phyloP scores from a whole-genome alignment of 2,329 filamentous ascomycete species.

The Penicillium psychrosexuale region DNA sequence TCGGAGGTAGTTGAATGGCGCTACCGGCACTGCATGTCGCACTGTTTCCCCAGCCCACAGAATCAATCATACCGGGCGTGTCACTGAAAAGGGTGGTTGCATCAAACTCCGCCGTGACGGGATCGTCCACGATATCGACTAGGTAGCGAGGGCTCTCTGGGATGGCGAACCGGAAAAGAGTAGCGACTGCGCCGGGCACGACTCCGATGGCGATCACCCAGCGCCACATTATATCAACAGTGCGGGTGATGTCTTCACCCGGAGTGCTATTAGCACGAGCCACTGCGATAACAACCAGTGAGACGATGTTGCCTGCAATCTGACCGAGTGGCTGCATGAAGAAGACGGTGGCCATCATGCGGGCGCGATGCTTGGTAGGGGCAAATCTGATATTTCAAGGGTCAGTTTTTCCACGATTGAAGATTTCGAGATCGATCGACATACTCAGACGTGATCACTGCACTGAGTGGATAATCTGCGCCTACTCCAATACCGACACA shows the following conservation, averaged over 20 bases:
- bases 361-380: conserved; percentile 60
- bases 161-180: conserved; percentile 64
- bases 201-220: conserved; percentile 65
- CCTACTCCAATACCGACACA: conserved; percentile 57
- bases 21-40: conserved; percentile 8
- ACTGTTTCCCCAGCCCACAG: conserved; percentile 30
- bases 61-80: conserved; percentile 17
- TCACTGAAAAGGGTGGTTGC: conserved; percentile 58
- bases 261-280: conserved; percentile 23
- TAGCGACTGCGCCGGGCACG: conserved; percentile 61
- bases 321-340: conserved; percentile 68
- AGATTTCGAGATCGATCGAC: conserved; percentile 14
- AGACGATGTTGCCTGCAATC: conserved; percentile 61
- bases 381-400: conserved; percentile 38
- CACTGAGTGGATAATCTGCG: conserved; percentile 66
- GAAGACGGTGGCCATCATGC: conserved; percentile 66
- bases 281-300: conserved; percentile 46
- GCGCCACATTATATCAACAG: conserved; percentile 63
- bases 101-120: conserved; percentile 57
- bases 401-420: conserved; percentile 3
- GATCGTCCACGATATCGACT: conserved; percentile 62
- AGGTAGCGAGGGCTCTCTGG: conserved; percentile 65
- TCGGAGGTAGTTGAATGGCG: conserved; percentile 24
- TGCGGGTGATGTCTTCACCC: conserved; percentile 30
- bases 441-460: conserved; percentile 67